Conservation (phyloP, 768 basidiomycete genomes). For the Strobilomyces echinocephalus region DNA sequence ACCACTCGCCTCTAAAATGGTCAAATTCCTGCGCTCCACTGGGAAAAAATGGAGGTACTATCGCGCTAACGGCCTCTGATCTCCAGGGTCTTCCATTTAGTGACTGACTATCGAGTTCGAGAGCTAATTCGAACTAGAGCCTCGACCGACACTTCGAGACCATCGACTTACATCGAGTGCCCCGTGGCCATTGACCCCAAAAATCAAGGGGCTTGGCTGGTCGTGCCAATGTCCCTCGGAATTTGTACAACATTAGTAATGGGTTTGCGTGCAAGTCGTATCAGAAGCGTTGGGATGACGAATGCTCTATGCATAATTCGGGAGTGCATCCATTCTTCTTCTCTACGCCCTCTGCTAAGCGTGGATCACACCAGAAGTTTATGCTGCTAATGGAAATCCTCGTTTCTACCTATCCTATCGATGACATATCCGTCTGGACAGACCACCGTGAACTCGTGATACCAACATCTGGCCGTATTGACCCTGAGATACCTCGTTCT, state of each 20-base stretch:
- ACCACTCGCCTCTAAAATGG: conserved; percentile 18
- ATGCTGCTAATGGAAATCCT: conserved; percentile 9
- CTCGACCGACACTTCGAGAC: conserved; percentile 9
- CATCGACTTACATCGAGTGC: conserved; percentile 17
- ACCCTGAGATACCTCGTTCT: conserved; percentile 1
- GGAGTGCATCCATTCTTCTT: conserved; percentile 28
- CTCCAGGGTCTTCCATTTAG: conserved; percentile 30
- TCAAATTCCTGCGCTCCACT: conserved; percentile 21
- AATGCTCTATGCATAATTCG: conserved; percentile 13
- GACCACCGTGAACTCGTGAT: conserved; percentile 7
- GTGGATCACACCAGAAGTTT: conserved; percentile 6
- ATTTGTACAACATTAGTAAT: conserved; percentile 6
- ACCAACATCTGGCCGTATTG: not conserved
- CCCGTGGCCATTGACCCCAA: conserved; percentile 13
- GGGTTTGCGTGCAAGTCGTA: conserved; percentile 7
- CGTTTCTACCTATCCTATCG: conserved; percentile 3
- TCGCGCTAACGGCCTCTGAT: conserved; percentile 23
- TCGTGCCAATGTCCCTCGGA: conserved; percentile 9
- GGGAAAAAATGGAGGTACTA: conserved; percentile 19
- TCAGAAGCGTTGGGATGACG: conserved; percentile 22
- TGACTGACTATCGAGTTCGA: conserved; percentile 21
- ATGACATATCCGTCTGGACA: conserved; percentile 6
- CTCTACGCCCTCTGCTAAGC: conserved; percentile 22
- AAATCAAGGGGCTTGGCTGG: conserved; percentile 12
- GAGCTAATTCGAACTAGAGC: conserved; percentile 9